These are phyloP conservation scores for Saprolegnia diclina DNA, from an alignment of 352 stramenopile species.

Conservation along the genomic window DNA sequence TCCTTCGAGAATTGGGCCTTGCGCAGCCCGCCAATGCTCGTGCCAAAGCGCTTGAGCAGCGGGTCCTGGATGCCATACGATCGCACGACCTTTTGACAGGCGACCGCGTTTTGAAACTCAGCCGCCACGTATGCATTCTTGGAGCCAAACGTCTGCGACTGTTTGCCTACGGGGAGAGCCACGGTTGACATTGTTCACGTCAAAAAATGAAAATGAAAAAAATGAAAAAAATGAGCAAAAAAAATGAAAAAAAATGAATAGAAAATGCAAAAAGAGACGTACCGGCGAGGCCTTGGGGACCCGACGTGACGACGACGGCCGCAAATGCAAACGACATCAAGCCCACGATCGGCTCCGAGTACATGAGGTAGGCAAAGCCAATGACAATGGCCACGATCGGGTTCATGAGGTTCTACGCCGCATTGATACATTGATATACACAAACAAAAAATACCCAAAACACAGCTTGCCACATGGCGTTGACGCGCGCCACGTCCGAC, in stretches of 20 bases:
- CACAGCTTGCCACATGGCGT: slow-evolving; percentile 78
- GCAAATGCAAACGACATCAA: slow-evolving; percentile 82
- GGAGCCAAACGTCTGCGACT: slow-evolving; percentile 82
- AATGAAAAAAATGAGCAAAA: no score
- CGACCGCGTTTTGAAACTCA: slow-evolving; percentile 83
- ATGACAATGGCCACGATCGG: slow-evolving; percentile 70
- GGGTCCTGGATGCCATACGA: slow-evolving; percentile 79
- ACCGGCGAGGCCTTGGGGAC: slow-evolving; percentile 70
- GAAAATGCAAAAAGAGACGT: no score
- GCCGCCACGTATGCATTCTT: slow-evolving; percentile 83
- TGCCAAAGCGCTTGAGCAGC: slow-evolving; percentile 64
- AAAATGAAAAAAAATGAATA: no score
- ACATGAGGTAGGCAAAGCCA: slow-evolving; percentile 77
- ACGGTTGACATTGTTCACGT: no score
- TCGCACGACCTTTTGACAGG: slow-evolving; percentile 82
- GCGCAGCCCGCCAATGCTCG: slow-evolving; percentile 44
- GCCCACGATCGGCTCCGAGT: slow-evolving; percentile 72
- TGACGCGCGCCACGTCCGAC: slow-evolving; percentile 82
- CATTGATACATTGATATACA: neutral
- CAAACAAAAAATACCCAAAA: slow-evolving; percentile 46
- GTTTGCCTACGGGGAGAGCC: neutral
- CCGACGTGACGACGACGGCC: slow-evolving; percentile 69
- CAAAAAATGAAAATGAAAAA: no score
- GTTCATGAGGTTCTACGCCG: slow-evolving; percentile 63
- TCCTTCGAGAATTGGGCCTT: slow-evolving; percentile 87